Base-by-base conservation (phyloP, 2,329 filamentous ascomycete genomes). In the Stagonosporopsis rhizophila region DNA sequence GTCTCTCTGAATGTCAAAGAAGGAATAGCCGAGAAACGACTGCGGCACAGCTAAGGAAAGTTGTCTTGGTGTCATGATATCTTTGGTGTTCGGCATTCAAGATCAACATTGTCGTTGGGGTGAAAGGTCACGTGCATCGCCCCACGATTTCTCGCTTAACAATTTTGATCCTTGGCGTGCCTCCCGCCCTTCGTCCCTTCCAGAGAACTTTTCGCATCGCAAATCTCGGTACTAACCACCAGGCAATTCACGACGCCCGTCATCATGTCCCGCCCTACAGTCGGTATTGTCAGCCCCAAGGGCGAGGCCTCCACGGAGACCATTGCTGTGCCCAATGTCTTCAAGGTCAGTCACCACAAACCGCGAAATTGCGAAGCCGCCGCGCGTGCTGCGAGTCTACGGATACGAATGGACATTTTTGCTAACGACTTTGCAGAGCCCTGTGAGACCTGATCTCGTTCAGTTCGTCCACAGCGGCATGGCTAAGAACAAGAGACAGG, bases 401-500 rank as follows among this genome's bases (percentile, higher is more conserved):
- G 25, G 8, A 12, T 38, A n/a, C n/a, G n/a, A n/a, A n/a, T 39
- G 17, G 40, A 42, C 51, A 25, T 50, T 28, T 28, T 15, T 2
- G 37, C 52, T 66, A 45, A 67, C 61, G 55, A 39, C 17, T 34
- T 5, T 19, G 19, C 45, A 75, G 73, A 87, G 91, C 75, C 95
- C 95, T 74, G 98, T 99, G 87, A 94, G 95, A 81, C 91, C 93
- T 77, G 95, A 99, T 84, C 96, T 99, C 80, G 95, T 99, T 80
- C 94, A 98, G 88, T 90, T 93, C 82, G 88, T 98, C 77, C 95
- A 99, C 89, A 96, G 92, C 77, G 95, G 95, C 78, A 96, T 99
- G 87, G 94, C 94, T 81, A 99, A 99, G 92, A 99, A 99, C 89
- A 27, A 27, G 25, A 27, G 25, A 27, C 25, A 27, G 25, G 25